Conservation (phyloP, 768 basidiomycete species). For the Suillus ampliporus region DNA sequence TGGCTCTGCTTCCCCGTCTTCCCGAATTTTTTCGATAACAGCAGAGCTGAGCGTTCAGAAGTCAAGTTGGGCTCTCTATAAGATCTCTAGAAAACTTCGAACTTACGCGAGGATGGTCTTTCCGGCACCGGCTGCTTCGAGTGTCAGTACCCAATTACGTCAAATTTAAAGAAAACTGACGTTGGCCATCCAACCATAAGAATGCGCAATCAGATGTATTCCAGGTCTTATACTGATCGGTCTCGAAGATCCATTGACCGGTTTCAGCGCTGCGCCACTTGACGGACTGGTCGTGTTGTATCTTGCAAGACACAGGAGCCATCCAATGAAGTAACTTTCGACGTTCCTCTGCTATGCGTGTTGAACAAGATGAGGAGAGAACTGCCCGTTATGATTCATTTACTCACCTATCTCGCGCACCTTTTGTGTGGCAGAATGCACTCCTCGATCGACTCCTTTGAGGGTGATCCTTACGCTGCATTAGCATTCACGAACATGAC, state of each 20-base stretch:
- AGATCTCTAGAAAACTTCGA: not conserved
- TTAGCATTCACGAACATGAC: not conserved
- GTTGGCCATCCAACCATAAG: not conserved
- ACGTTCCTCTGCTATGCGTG: not conserved
- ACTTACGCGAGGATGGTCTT: not conserved
- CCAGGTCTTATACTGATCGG: not conserved
- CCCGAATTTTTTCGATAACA: conserved; percentile 16
- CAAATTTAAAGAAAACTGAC: not conserved
- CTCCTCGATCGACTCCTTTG: not conserved
- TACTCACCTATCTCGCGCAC: not conserved
- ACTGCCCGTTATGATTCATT: too few relatives aligned
- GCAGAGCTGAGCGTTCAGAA: conserved; percentile 12
- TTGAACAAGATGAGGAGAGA: not conserved
- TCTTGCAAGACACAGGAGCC: not conserved
- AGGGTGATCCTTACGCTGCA: not conserved
- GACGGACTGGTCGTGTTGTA: not conserved
- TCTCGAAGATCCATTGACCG: not conserved
- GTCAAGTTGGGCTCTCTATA: not conserved
- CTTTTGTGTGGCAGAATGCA: not conserved
- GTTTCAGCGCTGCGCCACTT: not conserved
- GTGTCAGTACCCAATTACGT: not conserved
- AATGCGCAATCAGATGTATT: not conserved
- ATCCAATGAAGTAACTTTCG: not conserved
- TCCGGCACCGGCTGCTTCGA: not conserved
- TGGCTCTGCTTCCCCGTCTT: not conserved